Conservation (phyloP, 768 basidiomycete species). For the Russula emetica region DNA sequence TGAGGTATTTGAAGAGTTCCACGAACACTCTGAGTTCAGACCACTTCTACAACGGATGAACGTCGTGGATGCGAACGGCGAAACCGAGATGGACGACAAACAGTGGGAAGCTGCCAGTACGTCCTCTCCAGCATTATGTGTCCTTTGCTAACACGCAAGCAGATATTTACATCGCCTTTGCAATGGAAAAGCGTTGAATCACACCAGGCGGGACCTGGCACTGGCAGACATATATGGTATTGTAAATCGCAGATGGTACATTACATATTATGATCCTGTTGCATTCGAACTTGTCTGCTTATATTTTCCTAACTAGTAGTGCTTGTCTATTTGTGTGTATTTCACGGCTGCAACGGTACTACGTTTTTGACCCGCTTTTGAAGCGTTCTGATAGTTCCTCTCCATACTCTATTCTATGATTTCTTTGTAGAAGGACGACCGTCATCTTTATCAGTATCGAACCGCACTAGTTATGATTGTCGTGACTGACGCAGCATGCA, state of each 20-base stretch:
- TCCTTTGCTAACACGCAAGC: conserved; percentile 21
- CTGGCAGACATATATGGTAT: conserved; percentile 8
- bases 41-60: conserved; percentile 87
- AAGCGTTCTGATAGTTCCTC: not conserved
- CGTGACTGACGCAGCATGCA: not conserved
- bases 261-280: conserved; percentile 2
- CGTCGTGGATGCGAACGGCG: conserved; percentile 80
- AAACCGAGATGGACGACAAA: conserved; percentile 88
- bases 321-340: conserved; percentile 8
- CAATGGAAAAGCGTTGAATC: conserved; percentile 64
- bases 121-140: conserved; percentile 35
- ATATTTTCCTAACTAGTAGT: not conserved
- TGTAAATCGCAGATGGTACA: conserved; percentile 12
- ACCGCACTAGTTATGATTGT: too few relatives aligned
- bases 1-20: conserved; percentile 78
- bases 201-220: conserved; percentile 8
- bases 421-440: not conserved
- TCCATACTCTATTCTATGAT: not conserved
- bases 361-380: not conserved
- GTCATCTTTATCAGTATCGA: not conserved
- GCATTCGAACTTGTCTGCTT: not conserved
- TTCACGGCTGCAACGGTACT: conserved; percentile 1
- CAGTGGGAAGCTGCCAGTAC: conserved; percentile 99
- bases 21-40: conserved; percentile 72
- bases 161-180: conserved; percentile 95